A percentile compares a stretch with the other conserved stretches of the same genome.
These are phyloP conservation scores for Suillus alpinus DNA, from an alignment of 768 basidiomycete genomes.

Conservation along the genomic window DNA sequence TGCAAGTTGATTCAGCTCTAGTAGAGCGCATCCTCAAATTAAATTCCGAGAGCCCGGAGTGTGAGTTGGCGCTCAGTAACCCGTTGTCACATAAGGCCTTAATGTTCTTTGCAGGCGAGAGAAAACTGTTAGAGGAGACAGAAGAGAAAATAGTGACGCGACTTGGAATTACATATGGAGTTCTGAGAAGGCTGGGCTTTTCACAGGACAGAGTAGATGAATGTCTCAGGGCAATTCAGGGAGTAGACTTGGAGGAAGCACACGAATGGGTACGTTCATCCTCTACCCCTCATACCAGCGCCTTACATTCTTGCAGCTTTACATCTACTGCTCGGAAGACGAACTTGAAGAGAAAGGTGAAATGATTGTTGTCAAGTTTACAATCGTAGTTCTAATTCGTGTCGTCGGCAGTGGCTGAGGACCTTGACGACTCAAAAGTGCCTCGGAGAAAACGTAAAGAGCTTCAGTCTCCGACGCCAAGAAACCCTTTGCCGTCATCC, in stretches of 20 bases:
- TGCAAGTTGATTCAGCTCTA: conserved; percentile 61
- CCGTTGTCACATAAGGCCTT: not conserved
- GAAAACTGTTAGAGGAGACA: conserved; percentile 45
- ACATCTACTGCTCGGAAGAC: conserved; percentile 57
- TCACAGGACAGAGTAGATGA: conserved; percentile 63
- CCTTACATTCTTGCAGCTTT: conserved; percentile 48
- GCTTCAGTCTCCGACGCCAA: not conserved
- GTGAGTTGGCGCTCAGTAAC: not conserved
- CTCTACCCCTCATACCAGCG: not conserved
- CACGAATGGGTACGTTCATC: conserved; percentile 76
- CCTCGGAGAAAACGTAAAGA: conserved; percentile 10
- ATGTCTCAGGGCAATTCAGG: conserved; percentile 63
- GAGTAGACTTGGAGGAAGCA: conserved; percentile 82
- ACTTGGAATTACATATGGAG: conserved; percentile 79
- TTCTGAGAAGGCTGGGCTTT: conserved; percentile 77
- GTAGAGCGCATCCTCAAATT: conserved; percentile 60
- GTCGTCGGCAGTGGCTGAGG: conserved; percentile 1
- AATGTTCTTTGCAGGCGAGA: conserved; percentile 19
- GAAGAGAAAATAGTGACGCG: conserved; percentile 71
- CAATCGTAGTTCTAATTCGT: not conserved
- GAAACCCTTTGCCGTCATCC: conserved; percentile 6
- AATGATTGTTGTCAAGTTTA: conserved; percentile 7
- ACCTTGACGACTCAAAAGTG: conserved; percentile 12
- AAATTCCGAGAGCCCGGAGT: conserved; percentile 29
- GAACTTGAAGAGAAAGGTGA: conserved; percentile 49